A percentile compares a stretch with the other conserved stretches of the same genome.
phyloP scores from a whole-genome alignment of 352 stramenopile species.

The Globisporangium cystogenes region DNA sequence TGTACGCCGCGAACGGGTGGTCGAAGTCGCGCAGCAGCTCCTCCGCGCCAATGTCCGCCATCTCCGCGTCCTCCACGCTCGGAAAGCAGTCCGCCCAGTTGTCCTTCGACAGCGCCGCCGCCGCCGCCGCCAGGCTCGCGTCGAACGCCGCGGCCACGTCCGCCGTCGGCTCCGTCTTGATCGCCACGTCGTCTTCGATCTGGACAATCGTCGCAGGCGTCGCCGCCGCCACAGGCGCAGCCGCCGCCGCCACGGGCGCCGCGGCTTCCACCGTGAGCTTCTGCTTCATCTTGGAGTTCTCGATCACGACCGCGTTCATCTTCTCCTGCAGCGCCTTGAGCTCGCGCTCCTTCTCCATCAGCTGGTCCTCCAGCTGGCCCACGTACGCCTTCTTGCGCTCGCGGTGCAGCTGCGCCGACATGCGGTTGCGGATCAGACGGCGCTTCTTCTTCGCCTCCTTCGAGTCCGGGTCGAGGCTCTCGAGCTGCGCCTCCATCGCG shows the following conservation, averaged over 20 bases:
- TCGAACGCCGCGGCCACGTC: slow-evolving; percentile 17
- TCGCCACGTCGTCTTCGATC: slow-evolving; percentile 27
- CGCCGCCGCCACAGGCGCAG: neutral
- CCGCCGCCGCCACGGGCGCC: neutral
- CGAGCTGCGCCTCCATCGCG: slow-evolving; percentile 78
- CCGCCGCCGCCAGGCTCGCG: slow-evolving; percentile 20
- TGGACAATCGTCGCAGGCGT: slow-evolving; percentile 3
- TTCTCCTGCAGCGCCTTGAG: slow-evolving; percentile 73
- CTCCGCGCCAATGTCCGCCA: slow-evolving; percentile 47
- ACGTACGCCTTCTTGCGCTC: slow-evolving; percentile 89
- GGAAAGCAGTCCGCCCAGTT: slow-evolving; percentile 58
- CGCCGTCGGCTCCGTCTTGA: slow-evolving; percentile 52
- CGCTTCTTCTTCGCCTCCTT: slow-evolving; percentile 90
- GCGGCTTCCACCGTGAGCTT: slow-evolving; percentile 15
- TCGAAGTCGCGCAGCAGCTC: slow-evolving; percentile 75
- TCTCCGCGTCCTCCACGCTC: slow-evolving; percentile 51
- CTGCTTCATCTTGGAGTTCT: slow-evolving; percentile 60
- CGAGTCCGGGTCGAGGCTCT: slow-evolving; percentile 80
- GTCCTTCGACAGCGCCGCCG: slow-evolving; percentile 17
- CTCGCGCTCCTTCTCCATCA: slow-evolving; percentile 77
- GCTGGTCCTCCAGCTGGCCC: slow-evolving; percentile 77
- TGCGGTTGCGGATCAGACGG: slow-evolving; percentile 83
- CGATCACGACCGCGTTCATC: slow-evolving; percentile 58
- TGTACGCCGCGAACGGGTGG: slow-evolving; percentile 42
- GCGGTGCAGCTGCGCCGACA: slow-evolving; percentile 83